A percentile compares a stretch with the other conserved stretches of the same genome.
phyloP scores from a whole-genome alignment of 1,284 basidiomycete genomes.

The Naganishia sp. region DNA sequence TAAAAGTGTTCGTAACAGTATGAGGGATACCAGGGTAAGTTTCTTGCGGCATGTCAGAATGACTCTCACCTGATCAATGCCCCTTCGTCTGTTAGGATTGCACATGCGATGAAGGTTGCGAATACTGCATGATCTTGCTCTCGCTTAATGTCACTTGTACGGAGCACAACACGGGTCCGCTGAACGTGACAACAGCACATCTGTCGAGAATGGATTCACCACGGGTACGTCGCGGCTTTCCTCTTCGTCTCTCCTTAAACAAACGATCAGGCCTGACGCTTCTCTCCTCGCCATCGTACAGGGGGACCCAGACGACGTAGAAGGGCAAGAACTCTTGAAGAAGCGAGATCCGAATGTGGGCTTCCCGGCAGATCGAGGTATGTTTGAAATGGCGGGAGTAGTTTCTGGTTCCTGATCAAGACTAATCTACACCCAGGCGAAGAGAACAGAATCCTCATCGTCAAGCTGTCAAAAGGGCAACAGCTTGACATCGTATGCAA shows the following conservation, averaged over 20 bases:
- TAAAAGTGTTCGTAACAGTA: slow-evolving; percentile 76
- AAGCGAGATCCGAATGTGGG: slow-evolving; percentile 78
- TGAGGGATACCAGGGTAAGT: slow-evolving; percentile 61
- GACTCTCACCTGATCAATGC: neutral
- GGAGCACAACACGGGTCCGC: slow-evolving; percentile 33
- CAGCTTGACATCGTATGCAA: slow-evolving; percentile 83
- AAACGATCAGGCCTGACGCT: neutral
- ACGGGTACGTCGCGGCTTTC: neutral
- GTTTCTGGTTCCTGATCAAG: neutral
- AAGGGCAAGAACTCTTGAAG: slow-evolving; percentile 45
- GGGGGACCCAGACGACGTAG: slow-evolving; percentile 42
- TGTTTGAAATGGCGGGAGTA: slow-evolving; percentile 37
- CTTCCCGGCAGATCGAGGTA: slow-evolving; percentile 81
- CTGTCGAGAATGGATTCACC: slow-evolving; percentile 39
- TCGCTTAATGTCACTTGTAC: slow-evolving; percentile 47
- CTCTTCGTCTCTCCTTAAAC: neutral
- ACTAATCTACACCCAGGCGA: slow-evolving; percentile 58
- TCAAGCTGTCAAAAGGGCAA: slow-evolving; percentile 91
- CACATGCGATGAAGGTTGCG: slow-evolving; percentile 55
- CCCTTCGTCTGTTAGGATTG: slow-evolving; percentile 45
- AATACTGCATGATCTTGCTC: slow-evolving; percentile 53
- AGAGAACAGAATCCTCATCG: slow-evolving; percentile 70
- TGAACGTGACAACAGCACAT: slow-evolving; percentile 52
- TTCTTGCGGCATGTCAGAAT: no score
- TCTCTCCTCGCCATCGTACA: neutral